Evolutionary conservation across 2,329 filamentous ascomycete genomes (phyloP).

Genomic region (Colletotrichum sp.): DNA sequence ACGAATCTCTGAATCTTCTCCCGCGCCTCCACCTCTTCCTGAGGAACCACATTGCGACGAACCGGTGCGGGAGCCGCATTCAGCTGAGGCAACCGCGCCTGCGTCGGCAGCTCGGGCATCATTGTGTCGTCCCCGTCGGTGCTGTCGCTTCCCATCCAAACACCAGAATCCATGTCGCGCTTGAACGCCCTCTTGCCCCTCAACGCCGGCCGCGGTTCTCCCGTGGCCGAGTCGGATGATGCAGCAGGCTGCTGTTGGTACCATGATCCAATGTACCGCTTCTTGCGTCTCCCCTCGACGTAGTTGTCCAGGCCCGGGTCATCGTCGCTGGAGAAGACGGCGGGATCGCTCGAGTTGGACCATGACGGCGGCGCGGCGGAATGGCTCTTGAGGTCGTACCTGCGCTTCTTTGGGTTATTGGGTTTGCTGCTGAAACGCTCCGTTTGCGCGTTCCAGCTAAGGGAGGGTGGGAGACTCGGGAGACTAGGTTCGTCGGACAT

Average conservation of each 20-base stretch:
- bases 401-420: conserved; percentile 43
- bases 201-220: conserved; percentile 40
- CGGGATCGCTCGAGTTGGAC: conserved; percentile 72
- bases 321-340: conserved; percentile 75
- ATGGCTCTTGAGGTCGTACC: conserved; percentile 30
- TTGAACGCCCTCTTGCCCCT: conserved; percentile 57
- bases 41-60: conserved; percentile 32
- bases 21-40: conserved; percentile 49
- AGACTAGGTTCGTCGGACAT: conserved; percentile 48
- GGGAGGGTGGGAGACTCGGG: conserved; percentile 38
- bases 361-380: conserved; percentile 38
- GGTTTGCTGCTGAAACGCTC: conserved; percentile 43
- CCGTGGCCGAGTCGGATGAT: conserved; percentile 53
- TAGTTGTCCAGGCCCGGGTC: conserved; percentile 72
- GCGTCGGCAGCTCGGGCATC: conserved; percentile 31
- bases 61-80: conserved; percentile 30
- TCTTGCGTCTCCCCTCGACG: conserved; percentile 61
- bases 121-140: conserved; percentile 49
- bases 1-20: conserved; percentile 56
- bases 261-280: conserved; percentile 70
- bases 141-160: conserved; percentile 70
- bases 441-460: conserved; percentile 42
- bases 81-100: conserved; percentile 43
- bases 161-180: conserved; percentile 70
- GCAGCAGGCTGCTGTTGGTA: conserved; percentile 60